phyloP scores from a whole-genome alignment of 257 asterid genomes.

The Solanum ahanhuiri region DNA sequence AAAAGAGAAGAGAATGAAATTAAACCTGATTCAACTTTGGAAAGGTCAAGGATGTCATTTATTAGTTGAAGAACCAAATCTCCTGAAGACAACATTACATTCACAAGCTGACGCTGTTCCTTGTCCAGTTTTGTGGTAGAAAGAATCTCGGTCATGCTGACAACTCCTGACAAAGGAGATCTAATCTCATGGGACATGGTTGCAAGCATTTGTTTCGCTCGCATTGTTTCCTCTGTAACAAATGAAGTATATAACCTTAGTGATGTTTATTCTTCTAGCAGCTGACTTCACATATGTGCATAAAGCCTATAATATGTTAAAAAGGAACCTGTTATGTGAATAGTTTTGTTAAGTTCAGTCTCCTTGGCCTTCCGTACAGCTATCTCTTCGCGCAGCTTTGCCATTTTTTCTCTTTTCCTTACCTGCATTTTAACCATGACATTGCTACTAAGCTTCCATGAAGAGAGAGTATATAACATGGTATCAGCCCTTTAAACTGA shows the following conservation, averaged over 20 bases:
- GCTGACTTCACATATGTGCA: background rate
- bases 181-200: constrained; percentile 97
- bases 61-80: constrained; percentile 64
- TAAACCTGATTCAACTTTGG: constrained; percentile 62
- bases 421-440: constrained; percentile 29
- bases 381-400: constrained; percentile 78
- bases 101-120: constrained; percentile 54
- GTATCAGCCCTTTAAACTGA: background rate
- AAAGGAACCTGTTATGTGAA: constrained; percentile 68
- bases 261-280: background rate
- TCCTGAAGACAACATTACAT: constrained; percentile 45
- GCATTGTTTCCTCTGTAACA: constrained; percentile 79
- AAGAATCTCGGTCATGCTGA: constrained; percentile 88
- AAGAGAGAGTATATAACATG: background rate
- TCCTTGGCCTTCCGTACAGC: constrained; percentile 94
- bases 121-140: constrained; percentile 67
- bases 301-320: background rate
- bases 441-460: background rate
- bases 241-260: background rate
- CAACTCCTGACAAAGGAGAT: constrained; percentile 88
- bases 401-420: constrained; percentile 70
- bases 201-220: constrained; percentile 94
- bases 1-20: background rate
- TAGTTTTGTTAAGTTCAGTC: constrained; percentile 83
- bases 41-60: constrained; percentile 87